Conservation (phyloP, 192 early-diverging fungal species). For the Coemansia sp. region DNA sequence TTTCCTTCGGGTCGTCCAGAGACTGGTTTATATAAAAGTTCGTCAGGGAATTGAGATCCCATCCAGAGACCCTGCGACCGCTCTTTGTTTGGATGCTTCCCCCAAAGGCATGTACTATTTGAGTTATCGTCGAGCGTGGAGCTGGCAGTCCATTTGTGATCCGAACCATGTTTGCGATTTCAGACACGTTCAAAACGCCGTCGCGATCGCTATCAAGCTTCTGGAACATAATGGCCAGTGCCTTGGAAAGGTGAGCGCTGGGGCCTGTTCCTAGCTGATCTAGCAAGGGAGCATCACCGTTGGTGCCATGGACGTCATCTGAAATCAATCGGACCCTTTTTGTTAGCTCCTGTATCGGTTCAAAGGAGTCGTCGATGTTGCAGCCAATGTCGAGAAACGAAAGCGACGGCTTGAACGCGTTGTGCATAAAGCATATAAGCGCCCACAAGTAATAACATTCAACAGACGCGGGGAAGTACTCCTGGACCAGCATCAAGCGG, state of each 20-base stretch:
- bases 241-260: slow-evolving; percentile 39
- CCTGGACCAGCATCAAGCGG: slow-evolving; percentile 44
- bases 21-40: slow-evolving; percentile 48
- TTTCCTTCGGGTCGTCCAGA: slow-evolving; percentile 48
- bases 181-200: slow-evolving; percentile 39
- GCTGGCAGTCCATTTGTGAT: slow-evolving; percentile 43
- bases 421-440: slow-evolving; percentile 51
- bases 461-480: slow-evolving; percentile 43
- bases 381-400: slow-evolving; percentile 38
- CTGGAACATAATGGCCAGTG: slow-evolving; percentile 41
- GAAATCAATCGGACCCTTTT: slow-evolving; percentile 29
- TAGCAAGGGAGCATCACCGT: slow-evolving; percentile 38
- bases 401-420: slow-evolving; percentile 36
- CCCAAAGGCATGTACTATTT: slow-evolving; percentile 45
- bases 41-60: slow-evolving; percentile 32
- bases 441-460: slow-evolving; percentile 56
- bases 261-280: slow-evolving; percentile 29
- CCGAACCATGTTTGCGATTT: slow-evolving; percentile 35
- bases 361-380: slow-evolving; percentile 25
- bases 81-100: slow-evolving; percentile 26
- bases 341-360: slow-evolving; percentile 41
- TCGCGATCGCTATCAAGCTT: slow-evolving; percentile 47
- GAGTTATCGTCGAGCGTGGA: slow-evolving; percentile 21
- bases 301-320: slow-evolving; percentile 27
- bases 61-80: slow-evolving; percentile 30